These are phyloP conservation scores for Dothiorella sarmentorum DNA, from an alignment of 2,329 filamentous ascomycete genomes.

Conservation along the genomic window DNA sequence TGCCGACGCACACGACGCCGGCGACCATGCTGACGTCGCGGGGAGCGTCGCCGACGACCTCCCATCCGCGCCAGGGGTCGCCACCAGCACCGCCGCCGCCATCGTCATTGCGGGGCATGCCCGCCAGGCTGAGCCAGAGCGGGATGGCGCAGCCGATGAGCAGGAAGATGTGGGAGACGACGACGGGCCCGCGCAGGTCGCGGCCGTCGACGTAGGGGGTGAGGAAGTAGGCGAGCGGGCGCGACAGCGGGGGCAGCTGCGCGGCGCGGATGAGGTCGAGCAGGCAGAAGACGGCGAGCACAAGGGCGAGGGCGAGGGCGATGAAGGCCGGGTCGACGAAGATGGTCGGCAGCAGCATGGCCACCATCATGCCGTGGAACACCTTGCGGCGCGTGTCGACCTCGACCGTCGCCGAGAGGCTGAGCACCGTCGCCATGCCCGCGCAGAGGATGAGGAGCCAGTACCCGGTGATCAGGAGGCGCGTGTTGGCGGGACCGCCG, in stretches of 20 bases:
- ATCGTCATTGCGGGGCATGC: slow-evolving; percentile 61
- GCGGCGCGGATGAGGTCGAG: slow-evolving; percentile 87
- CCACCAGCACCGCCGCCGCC: too few relatives aligned
- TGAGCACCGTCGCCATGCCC: slow-evolving; percentile 70
- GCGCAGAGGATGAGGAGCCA: slow-evolving; percentile 65
- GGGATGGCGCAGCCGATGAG: slow-evolving; percentile 93
- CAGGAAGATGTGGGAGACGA: slow-evolving; percentile 93
- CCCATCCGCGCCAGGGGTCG: slow-evolving; percentile 66
- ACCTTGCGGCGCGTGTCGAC: slow-evolving; percentile 96
- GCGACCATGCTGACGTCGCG: slow-evolving; percentile 86
- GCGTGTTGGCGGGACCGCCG: slow-evolving; percentile 74
- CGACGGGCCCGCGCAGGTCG: slow-evolving; percentile 88
- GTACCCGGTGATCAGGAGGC: slow-evolving; percentile 73
- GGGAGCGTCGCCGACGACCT: slow-evolving; percentile 53
- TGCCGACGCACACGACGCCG: slow-evolving; percentile 88
- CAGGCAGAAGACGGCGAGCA: slow-evolving; percentile 80
- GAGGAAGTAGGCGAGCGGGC: slow-evolving; percentile 80
- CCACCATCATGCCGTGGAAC: slow-evolving; percentile 98
- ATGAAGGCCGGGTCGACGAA: slow-evolving; percentile 84
- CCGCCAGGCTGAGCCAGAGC: slow-evolving; percentile 81
- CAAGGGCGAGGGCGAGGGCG: slow-evolving; percentile 72
- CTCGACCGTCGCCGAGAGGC: slow-evolving; percentile 71
- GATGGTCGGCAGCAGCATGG: slow-evolving; percentile 84
- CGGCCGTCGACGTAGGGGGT: slow-evolving; percentile 92
- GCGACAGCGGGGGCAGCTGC: slow-evolving; percentile 84